Evolutionary conservation across 75 land plant genomes (phyloP).

Genomic region (Pinus albicaulis): DNA sequence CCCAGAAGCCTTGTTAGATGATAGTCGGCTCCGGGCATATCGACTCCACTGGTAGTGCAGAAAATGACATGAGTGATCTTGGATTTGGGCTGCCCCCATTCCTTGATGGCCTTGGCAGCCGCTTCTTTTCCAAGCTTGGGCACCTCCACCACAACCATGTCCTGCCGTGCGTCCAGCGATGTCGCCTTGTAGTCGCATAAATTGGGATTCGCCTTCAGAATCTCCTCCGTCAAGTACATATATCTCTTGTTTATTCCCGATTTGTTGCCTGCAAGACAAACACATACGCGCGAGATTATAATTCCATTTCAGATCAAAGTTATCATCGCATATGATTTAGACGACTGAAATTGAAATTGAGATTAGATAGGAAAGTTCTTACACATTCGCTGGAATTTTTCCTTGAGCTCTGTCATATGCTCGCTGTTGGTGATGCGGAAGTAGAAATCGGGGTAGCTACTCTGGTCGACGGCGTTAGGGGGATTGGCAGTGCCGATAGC

Average conservation of each 20-base stretch:
- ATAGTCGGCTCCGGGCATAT: slow-evolving; percentile 47
- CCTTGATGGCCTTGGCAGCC: slow-evolving; percentile 29
- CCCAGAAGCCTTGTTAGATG: slow-evolving; percentile 44
- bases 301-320: too few species aligned
- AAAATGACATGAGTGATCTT: slow-evolving; percentile 36
- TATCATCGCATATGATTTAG: too few species aligned
- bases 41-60: slow-evolving; percentile 28
- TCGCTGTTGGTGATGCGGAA: slow-evolving; percentile 42
- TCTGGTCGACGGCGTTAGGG: slow-evolving; percentile 29
- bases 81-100: slow-evolving; percentile 48
- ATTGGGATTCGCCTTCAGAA: slow-evolving; percentile 14
- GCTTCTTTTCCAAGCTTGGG: slow-evolving; percentile 33
- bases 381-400: slow-evolving; percentile 42
- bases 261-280: slow-evolving; percentile 22
- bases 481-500: slow-evolving; percentile 56
- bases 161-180: slow-evolving; percentile 11
- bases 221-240: slow-evolving; percentile 19
- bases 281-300: background rate
- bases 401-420: slow-evolving; percentile 43
- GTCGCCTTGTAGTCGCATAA: slow-evolving; percentile 14
- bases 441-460: slow-evolving; percentile 42
- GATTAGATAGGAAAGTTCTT: background rate
- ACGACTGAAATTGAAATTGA: too few species aligned
- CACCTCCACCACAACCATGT: slow-evolving; percentile 19
- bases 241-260: slow-evolving; percentile 24